Base-by-base conservation (phyloP, 2,329 filamentous ascomycete genomes). In the Scytalidium sp. region DNA sequence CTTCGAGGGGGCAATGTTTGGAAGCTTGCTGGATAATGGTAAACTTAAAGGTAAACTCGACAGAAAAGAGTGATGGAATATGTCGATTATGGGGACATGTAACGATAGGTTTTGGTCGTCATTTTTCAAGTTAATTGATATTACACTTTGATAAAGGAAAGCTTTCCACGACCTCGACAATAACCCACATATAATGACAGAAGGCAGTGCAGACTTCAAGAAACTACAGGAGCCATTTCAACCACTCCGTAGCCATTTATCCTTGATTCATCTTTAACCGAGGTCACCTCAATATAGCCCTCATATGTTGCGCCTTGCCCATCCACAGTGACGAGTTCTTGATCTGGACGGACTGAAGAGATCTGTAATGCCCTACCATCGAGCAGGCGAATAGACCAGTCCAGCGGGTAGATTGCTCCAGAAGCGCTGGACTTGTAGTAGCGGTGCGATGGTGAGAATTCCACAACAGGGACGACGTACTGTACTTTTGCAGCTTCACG, bases 1-100 rank as follows among this genome's bases (percentile, higher is more conserved):
- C n/a, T 55, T 56, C 43, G 54, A 56, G 40, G 56, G 54, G 13
- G 56, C 56, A 10, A 57, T 58, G 55, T 57, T 57, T 23, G 55
- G 56, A 17, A 58, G 55, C 43, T 27, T 57, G 19, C 45, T 58
- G 15, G 56, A 58, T 43, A 46, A 51, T 45, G 56, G 52, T 19
- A 39, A 25, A 15, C 29, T 58, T 29, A 46, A 41, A 21, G 53
- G 55, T 19, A 57, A 54, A 47, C 54, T 57, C 21, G 55, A 56
- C 41, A 6, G 43, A 32, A 4, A 27, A 27, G 25, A 27, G 25
- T n/a, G n/a, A n/a, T n/a, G n/a, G n/a, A n/a, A n/a, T n/a, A n/a
- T n/a, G n/a, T n/a, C n/a, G n/a, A n/a, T n/a, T n/a, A n/a, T n/a
- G n/a, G n/a, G n/a, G n/a, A n/a, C n/a, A n/a, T n/a, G n/a, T n/a